Evolutionary conservation across 768 basidiomycete species (phyloP).

Genomic region (Exsudoporus frostii): DNA sequence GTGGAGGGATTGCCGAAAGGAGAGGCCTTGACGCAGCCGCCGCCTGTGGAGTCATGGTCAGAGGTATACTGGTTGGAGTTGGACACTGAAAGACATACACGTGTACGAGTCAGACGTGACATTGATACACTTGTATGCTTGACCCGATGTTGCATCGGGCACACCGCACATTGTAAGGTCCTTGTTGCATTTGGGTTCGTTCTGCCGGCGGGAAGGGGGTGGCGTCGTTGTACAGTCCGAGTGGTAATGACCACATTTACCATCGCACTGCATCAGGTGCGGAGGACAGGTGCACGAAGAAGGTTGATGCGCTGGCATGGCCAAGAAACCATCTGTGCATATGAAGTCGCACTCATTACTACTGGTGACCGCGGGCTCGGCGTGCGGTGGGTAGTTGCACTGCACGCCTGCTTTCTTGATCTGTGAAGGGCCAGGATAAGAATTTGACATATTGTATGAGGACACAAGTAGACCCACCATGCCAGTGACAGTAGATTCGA

Average conservation of each 20-base stretch:
- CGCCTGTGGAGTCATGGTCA: slow-evolving; percentile 23
- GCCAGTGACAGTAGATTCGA: slow-evolving; percentile 15
- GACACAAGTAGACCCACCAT: slow-evolving; percentile 18
- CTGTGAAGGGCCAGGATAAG: slow-evolving; percentile 11
- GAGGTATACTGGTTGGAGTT: background rate
- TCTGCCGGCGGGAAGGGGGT: slow-evolving; percentile 18
- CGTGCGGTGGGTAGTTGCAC: slow-evolving; percentile 35
- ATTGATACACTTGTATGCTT: slow-evolving; percentile 33
- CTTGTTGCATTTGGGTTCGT: slow-evolving; percentile 19
- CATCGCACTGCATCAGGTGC: slow-evolving; percentile 28
- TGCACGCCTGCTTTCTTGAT: slow-evolving; percentile 19
- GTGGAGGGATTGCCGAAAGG: slow-evolving; percentile 15
- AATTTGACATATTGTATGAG: background rate
- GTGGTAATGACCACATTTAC: slow-evolving; percentile 28
- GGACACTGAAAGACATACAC: slow-evolving; percentile 26
- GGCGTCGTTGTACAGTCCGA: slow-evolving; percentile 15
- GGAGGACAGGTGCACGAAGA: slow-evolving; percentile 29
- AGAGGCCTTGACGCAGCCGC: slow-evolving; percentile 31
- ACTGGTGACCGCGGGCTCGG: slow-evolving; percentile 13
- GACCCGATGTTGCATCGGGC: slow-evolving; percentile 7
- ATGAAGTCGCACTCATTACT: slow-evolving; percentile 28
- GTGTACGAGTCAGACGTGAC: slow-evolving; percentile 22
- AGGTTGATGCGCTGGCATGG: slow-evolving; percentile 15
- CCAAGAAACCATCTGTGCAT: slow-evolving; percentile 28
- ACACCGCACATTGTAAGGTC: slow-evolving; percentile 29